A percentile compares a stretch with the other conserved stretches of the same genome.
phyloP scores from a whole-genome alignment of 2,329 filamentous ascomycete species.

The Leptographium procerum region DNA sequence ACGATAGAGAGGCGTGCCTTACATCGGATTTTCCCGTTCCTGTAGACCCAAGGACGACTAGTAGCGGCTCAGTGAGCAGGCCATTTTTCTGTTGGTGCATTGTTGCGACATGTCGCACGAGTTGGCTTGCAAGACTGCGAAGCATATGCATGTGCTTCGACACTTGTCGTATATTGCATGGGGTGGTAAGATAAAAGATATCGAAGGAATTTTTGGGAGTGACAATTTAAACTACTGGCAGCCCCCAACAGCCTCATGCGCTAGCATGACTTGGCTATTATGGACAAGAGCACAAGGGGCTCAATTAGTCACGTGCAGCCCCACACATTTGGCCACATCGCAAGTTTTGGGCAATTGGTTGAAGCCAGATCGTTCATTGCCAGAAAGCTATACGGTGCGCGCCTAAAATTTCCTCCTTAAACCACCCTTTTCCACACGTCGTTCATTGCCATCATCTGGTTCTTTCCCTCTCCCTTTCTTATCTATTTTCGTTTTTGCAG shows the following conservation, averaged over 20 bases:
- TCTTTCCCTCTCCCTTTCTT: neutral
- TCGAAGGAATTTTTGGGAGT: neutral
- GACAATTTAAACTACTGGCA: neutral
- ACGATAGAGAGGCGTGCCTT: constrained; percentile 15
- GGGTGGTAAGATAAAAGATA: no score
- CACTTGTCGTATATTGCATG: neutral
- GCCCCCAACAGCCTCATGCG: neutral
- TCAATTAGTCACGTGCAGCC: constrained; percentile 9
- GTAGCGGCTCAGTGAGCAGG: constrained; percentile 46
- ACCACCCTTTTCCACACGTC: neutral
- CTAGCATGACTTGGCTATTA: neutral
- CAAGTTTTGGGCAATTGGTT: constrained; percentile 15
- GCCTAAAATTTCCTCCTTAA: constrained; percentile 6
- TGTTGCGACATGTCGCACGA: constrained; percentile 12
- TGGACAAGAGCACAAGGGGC: neutral
- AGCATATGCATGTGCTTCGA: neutral
- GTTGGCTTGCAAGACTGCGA: neutral
- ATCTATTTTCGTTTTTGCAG: neutral
- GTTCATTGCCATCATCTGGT: constrained; percentile 2
- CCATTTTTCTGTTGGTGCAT: constrained; percentile 24
- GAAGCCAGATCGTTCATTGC: constrained; percentile 19
- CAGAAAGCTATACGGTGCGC: neutral
- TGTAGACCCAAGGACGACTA: constrained; percentile 79
- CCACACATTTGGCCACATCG: constrained; percentile 16
- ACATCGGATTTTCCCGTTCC: constrained; percentile 92